Base-by-base conservation (phyloP, 331 rosid genomes). In the Cydonia oblonga region DNA sequence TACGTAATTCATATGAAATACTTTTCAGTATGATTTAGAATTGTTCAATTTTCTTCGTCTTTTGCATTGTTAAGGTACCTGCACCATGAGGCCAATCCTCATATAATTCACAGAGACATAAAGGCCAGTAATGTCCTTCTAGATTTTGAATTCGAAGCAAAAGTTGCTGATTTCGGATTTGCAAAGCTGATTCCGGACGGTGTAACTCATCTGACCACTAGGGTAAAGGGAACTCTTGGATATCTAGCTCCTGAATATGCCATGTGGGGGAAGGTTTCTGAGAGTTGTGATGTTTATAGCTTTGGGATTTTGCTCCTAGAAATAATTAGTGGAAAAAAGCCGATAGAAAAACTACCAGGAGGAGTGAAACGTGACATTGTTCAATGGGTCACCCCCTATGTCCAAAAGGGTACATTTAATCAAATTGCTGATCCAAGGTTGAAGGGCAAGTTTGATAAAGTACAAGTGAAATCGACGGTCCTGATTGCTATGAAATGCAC, bases 161-260 rank as follows among this genome's bases (percentile, higher is more conserved):
- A 91, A 81, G 91, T 91, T 38, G 90, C 93, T 28, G 93, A 89
- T 75, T 89, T 91, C 83, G 97, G 97, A 14, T 89, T 89, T 46
- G 97, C 93, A 73, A 89, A 89, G 90, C 74, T 93, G 29, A 82
- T 90, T 66, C 97, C 95, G 4, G 96, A 85, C 5, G 96, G 98
- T 1, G 90, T 87, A 5, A 87, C 84, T 64, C 98, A 90, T 81
- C 72, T 93, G 0, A 93, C 96, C 0, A 93, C 98, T 33, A 89
- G 91, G 44, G 97, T 93, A 5, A 93, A 93, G 71, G 97, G 95
- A 25, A 93, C 98, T 2, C 88, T 87, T 11, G 98, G 98, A 12
- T 93, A 93, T 64, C 79, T 93, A 30, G 97, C 97, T 10, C 98
- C 97, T 3, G 96, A 93, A 68, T 93, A 93, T 16, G 98, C 98